A percentile compares a stretch with the other conserved stretches of the same genome.
Conservation (phyloP, 2,329 filamentous ascomycete species). For the Fusarium beomiforme region DNA sequence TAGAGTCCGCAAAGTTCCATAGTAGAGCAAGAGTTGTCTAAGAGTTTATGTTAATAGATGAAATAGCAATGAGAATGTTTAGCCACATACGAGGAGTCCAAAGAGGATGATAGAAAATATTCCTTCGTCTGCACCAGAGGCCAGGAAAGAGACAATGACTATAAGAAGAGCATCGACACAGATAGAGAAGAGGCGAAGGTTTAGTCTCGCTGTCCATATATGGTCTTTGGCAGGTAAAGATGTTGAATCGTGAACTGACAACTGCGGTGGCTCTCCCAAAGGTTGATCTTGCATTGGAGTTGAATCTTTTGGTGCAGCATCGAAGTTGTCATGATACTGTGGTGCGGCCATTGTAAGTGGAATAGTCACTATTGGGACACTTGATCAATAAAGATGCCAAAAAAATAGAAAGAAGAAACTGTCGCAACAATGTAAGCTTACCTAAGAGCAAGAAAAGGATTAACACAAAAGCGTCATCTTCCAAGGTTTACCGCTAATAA, state of each 20-base stretch:
- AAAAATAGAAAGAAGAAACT: not conserved
- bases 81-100: slow-evolving; percentile 9
- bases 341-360: slow-evolving; percentile 1
- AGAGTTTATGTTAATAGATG: not conserved
- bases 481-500: not conserved
- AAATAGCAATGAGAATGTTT: accelerated
- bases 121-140: not conserved
- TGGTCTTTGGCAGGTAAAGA: not conserved
- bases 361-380: not conserved
- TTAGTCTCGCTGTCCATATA: slow-evolving; percentile 14
- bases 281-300: not conserved
- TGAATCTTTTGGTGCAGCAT: not conserved
- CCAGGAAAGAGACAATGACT: slow-evolving; percentile 1
- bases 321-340: not conserved
- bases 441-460: not conserved
- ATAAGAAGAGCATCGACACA: slow-evolving; percentile 19
- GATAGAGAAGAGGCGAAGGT: slow-evolving; percentile 24
- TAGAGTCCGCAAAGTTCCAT: slow-evolving; percentile 5
- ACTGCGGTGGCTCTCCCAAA: not conserved
- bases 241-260: not conserved
- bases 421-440: not conserved
- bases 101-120: not conserved
- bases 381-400: not conserved
- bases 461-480: not conserved
- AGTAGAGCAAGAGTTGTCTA: slow-evolving; percentile 6